Base-by-base conservation (phyloP, 495 filamentous ascomycete species). In the Sordaria brevicollis region DNA sequence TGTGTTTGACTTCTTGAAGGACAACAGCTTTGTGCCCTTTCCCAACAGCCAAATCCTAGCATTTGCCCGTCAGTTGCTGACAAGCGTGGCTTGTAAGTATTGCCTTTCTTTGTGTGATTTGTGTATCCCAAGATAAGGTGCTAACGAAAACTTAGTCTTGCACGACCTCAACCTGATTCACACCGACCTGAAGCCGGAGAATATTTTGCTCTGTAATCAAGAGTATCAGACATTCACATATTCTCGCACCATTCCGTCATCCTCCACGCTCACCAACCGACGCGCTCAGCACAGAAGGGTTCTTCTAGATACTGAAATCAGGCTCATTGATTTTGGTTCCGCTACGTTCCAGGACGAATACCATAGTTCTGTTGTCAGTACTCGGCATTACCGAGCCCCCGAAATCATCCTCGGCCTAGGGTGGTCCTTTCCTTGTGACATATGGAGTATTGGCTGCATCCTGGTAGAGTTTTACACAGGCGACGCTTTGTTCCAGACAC, bases 361-460 rank as follows among this genome's bases (percentile, higher is more conserved):
- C 74, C 95, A 99, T 78, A 97, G 93, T 2, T 96, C 93, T 0
- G 96, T 99, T 2, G 95, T 99, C 5, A 97, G 93, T 6, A 99
- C 95, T 1, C 87, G 95, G 13, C 96, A 99, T 76, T 99, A 99
- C 73, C 89, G 95, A 65, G 95, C 95, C 0, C 96, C 95, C 0
- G 96, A 99, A 76, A 99, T 99, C 75, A 99, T 99, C 66, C 84
- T 99, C 37, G 95, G 96, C 13, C 84, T 98, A 3, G 96, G 96
- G 17, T 99, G 95, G 96, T 97, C 93, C 70, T 97, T 91, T 77
- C 94, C 95, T 0, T 98, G 96, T 76, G 95, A 99, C 75, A 94
- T 99, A 62, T 99, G 95, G 96, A 98, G 94, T 82, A 97, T 99
- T 66, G 96, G 96, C 7, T 99, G 95, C 74, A 99, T 99, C 71